Evolutionary conservation across 257 asterid genomes (phyloP).

Genomic region (Henckelia pumila): DNA sequence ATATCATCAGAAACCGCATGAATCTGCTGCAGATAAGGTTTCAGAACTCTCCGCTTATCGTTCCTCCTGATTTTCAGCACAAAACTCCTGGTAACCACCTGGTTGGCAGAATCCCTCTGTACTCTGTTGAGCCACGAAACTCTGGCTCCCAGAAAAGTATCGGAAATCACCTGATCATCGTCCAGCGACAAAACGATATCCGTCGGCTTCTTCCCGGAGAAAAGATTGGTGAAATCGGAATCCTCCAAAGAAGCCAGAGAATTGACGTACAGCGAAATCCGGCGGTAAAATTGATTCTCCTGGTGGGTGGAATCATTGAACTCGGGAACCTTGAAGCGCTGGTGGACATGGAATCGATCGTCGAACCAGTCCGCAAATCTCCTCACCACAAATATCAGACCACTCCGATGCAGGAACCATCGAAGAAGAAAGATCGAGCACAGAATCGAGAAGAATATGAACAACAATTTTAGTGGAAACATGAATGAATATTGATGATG

Average conservation of each 20-base stretch:
- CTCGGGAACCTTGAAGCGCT: constrained; percentile 58
- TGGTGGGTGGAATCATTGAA: constrained; percentile 53
- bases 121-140: constrained; percentile 43
- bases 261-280: constrained; percentile 47
- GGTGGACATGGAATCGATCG: constrained; percentile 67
- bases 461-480: too few species aligned
- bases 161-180: constrained; percentile 42
- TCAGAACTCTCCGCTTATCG: constrained; percentile 57
- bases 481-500: too few species aligned
- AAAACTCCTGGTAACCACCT: constrained; percentile 26
- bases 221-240: constrained; percentile 58
- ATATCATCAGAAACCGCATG: constrained; percentile 53
- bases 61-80: constrained; percentile 45
- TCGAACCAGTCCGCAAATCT: constrained; percentile 50
- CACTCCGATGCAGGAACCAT: constrained; percentile 58
- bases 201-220: constrained; percentile 46
- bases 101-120: constrained; percentile 3
- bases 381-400: constrained; percentile 51
- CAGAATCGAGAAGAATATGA: constrained; percentile 21
- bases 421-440: constrained; percentile 36
- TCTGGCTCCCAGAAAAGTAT: constrained; percentile 59
- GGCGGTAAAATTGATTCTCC: constrained; percentile 46
- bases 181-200: constrained; percentile 52
- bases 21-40: constrained; percentile 61
- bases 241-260: constrained; percentile 55